Evolutionary conservation across 345 rosid species (phyloP), one percentile per base, ranked within the genome.

Genomic region (Passiflora organensis): DNA sequence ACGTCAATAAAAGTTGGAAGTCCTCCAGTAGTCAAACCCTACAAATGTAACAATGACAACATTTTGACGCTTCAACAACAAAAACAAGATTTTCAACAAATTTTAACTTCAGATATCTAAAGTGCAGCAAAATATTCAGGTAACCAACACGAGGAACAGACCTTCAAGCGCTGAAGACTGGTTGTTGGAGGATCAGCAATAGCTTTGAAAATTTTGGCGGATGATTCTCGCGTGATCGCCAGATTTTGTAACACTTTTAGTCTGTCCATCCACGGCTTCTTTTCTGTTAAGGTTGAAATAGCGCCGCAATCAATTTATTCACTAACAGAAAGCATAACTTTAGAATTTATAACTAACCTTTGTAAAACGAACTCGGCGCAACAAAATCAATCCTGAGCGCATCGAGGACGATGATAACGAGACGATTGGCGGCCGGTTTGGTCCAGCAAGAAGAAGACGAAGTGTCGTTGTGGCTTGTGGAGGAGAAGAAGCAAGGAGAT

Each of bases 171-270:
- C 66, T 88, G 98, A 63, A 89, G 77, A 67, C 94, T 91, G 8
- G 98, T 91, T 1, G 98, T 91, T 19, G 98, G 96, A 59, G 98
- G 98, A 64, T 91, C 95, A n/a, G 96, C 94, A 64, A 88, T 80
- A 45, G 96, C 96, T 71, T 86, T 88, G 73, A 89, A 91, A 49
- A 91, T 82, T 74, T 70, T 85, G 39, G 95, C 83, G 32, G 95
- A 77, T 1, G 90, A 77, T 16, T 82, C 71, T 47, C 81, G 51
- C 18, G 42, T 53, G 63, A 60, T 78, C 10, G 96, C 95, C 65
- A 81, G 49, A 64, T 73, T 82, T 70, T 86, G 95, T 56, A 91
- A 69, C 32, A 88, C 76, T 43, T 56, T 65, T 12, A 91, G 70
- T 55, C 65, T 86, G 53, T 91, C 91, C 98, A 91, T 91, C 98